A percentile compares a stretch with the other conserved stretches of the same genome.
Evolutionary conservation across 2,329 filamentous ascomycete species (phyloP).

Genomic region (Capronia americana): DNA sequence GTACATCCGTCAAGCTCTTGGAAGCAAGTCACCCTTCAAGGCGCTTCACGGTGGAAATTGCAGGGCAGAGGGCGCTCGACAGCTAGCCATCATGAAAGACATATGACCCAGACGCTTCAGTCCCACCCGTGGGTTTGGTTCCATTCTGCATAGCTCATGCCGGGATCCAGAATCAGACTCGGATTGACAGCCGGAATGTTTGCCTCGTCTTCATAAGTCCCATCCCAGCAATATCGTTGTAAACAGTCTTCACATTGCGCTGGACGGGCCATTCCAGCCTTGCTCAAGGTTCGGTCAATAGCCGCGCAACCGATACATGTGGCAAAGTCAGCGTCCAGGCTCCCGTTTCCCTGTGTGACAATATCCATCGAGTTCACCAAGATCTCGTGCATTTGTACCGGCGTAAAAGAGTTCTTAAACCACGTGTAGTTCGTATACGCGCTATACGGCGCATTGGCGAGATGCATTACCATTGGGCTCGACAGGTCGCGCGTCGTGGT

Average conservation of each 20-base stretch:
- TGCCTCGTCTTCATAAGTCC: slow-evolving; percentile 21
- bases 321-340: slow-evolving; percentile 35
- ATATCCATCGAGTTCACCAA: slow-evolving; percentile 36
- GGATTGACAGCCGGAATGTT: slow-evolving; percentile 16
- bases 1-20: too few relatives aligned
- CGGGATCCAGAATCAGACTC: slow-evolving; percentile 12
- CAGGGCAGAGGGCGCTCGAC: too few relatives aligned
- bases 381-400: slow-evolving; percentile 18
- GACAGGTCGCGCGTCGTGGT: slow-evolving; percentile 18
- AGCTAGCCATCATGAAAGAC: too few relatives aligned
- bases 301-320: slow-evolving; percentile 40
- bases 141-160: slow-evolving; percentile 23
- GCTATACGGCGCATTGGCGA: slow-evolving; percentile 39
- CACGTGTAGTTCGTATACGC: slow-evolving; percentile 31
- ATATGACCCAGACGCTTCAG: background rate
- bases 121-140: slow-evolving; percentile 17
- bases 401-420: slow-evolving; percentile 13
- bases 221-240: slow-evolving; percentile 39
- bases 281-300: slow-evolving; percentile 37
- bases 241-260: slow-evolving; percentile 38
- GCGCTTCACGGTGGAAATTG: too few relatives aligned
- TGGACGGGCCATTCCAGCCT: slow-evolving; percentile 32
- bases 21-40: too few relatives aligned
- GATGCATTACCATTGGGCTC: slow-evolving; percentile 39
- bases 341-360: slow-evolving; percentile 39